These are phyloP conservation scores for Starmerella kuoi DNA, from an alignment of 805 yeast species.

Conservation along the genomic window DNA sequence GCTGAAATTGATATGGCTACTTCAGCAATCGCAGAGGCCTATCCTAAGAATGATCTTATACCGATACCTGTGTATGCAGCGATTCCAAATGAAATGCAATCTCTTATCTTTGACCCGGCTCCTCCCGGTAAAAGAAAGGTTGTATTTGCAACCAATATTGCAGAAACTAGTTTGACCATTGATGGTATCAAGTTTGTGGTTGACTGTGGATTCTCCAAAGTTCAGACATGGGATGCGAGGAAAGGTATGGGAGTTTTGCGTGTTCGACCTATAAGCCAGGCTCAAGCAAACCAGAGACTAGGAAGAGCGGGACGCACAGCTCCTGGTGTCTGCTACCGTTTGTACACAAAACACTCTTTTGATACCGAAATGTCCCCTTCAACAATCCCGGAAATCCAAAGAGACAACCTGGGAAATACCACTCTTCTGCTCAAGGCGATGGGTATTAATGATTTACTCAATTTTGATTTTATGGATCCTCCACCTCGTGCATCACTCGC, in stretches of 20 bases:
- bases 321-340: conserved; percentile 86
- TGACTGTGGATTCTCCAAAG: conserved; percentile 91
- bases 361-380: conserved; percentile 61
- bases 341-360: conserved; percentile 76
- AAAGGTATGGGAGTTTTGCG: conserved; percentile 81
- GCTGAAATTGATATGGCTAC: conserved; percentile 87
- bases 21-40: conserved; percentile 45
- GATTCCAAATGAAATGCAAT: conserved; percentile 73
- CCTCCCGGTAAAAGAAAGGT: conserved; percentile 71
- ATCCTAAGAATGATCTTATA: conserved; percentile 46
- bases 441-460: conserved; percentile 70
- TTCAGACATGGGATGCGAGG: conserved; percentile 74
- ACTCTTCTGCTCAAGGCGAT: conserved; percentile 65
- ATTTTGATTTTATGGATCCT: conserved; percentile 83
- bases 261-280: conserved; percentile 81
- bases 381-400: conserved; percentile 83
- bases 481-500: conserved; percentile 66
- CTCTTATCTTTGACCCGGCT: conserved; percentile 73
- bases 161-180: conserved; percentile 91
- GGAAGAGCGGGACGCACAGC: conserved; percentile 98
- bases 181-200: conserved; percentile 92
- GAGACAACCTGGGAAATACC: conserved; percentile 69
- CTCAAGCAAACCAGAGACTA: conserved; percentile 91
- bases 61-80: conserved; percentile 87
- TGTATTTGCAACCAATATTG: conserved; percentile 89